These are phyloP conservation scores for Tuber umbilicatum DNA, from an alignment of 495 filamentous ascomycete species.

Conservation along the genomic window DNA sequence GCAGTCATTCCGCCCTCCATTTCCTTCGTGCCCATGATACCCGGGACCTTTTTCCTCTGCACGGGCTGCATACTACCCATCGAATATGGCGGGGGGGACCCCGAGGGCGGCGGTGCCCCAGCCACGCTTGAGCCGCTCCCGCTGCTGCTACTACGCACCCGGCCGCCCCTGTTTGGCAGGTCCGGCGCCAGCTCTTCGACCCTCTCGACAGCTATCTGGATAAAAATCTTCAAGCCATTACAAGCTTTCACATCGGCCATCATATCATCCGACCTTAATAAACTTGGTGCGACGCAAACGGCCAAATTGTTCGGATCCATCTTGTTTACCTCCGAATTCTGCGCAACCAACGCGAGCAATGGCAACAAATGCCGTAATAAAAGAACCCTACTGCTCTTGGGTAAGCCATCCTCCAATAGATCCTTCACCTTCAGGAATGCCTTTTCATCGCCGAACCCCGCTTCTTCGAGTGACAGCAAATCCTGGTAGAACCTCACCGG, in stretches of 20 bases:
- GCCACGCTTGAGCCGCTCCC: background rate
- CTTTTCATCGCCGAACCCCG: slow-evolving; percentile 16
- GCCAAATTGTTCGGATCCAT: slow-evolving; percentile 52
- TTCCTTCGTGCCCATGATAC: slow-evolving; percentile 9
- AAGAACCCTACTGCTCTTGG: slow-evolving; percentile 46
- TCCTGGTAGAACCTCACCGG: slow-evolving; percentile 45
- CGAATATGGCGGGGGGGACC: slow-evolving; percentile 26
- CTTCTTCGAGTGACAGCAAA: slow-evolving; percentile 25
- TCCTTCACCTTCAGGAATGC: slow-evolving; percentile 24
- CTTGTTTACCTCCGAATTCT: slow-evolving; percentile 47
- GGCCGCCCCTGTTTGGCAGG: slow-evolving; percentile 19
- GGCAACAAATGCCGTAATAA: slow-evolving; percentile 51
- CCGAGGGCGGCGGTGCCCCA: slow-evolving; percentile 10
- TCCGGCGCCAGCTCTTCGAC: slow-evolving; percentile 35
- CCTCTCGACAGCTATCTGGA: slow-evolving; percentile 45
- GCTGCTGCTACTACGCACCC: slow-evolving; percentile 9
- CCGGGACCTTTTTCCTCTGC: slow-evolving; percentile 29
- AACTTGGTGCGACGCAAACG: slow-evolving; percentile 48
- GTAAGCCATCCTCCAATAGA: slow-evolving; percentile 44
- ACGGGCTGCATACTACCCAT: slow-evolving; percentile 10
- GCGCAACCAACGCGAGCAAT: slow-evolving; percentile 47
- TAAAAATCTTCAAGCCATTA: slow-evolving; percentile 44
- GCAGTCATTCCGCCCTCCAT: slow-evolving; percentile 8
- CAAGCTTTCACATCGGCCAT: slow-evolving; percentile 49
- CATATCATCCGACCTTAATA: slow-evolving; percentile 43